Conservation (phyloP, 257 asterid genomes). For the Capsicum rhomboideum region DNA sequence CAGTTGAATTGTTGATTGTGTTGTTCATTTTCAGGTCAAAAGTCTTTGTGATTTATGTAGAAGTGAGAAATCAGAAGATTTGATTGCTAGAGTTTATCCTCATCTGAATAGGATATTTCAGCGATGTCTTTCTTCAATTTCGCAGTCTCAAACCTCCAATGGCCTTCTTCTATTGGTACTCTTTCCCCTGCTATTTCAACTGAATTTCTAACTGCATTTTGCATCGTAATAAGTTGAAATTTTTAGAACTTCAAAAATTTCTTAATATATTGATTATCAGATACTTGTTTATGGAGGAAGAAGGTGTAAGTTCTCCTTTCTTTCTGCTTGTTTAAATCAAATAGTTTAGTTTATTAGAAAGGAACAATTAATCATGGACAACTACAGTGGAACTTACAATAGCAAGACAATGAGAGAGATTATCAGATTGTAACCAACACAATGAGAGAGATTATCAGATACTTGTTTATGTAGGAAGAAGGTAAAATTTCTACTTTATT, state of each 20-base stretch:
- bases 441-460: neutral
- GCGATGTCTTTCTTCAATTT: slow-evolving; percentile 61
- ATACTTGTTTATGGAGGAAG: neutral
- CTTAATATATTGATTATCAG: neutral
- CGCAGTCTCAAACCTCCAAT: slow-evolving; percentile 61
- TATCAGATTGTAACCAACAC: neutral
- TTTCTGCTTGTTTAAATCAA: neutral
- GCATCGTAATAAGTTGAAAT: neutral
- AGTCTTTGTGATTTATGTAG: slow-evolving; percentile 61
- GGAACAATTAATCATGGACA: neutral
- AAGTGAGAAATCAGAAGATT: slow-evolving; percentile 68
- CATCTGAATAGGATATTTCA: slow-evolving; percentile 77
- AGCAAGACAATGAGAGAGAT: neutral
- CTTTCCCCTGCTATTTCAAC: neutral
- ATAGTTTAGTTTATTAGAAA: neutral
- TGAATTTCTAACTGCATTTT: neutral
- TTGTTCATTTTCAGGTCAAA: slow-evolving; percentile 42
- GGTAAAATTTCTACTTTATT: neutral
- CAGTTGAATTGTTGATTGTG: neutral
- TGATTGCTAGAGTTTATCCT: slow-evolving; percentile 77
- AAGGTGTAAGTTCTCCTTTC: neutral
- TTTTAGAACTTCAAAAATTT: neutral
- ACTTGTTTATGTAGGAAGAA: neutral
- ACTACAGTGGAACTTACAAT: neutral
- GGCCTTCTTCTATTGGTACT: slow-evolving; percentile 76